Conservation (phyloP, 2,329 filamentous ascomycete genomes). For the Penicillium sp. region DNA sequence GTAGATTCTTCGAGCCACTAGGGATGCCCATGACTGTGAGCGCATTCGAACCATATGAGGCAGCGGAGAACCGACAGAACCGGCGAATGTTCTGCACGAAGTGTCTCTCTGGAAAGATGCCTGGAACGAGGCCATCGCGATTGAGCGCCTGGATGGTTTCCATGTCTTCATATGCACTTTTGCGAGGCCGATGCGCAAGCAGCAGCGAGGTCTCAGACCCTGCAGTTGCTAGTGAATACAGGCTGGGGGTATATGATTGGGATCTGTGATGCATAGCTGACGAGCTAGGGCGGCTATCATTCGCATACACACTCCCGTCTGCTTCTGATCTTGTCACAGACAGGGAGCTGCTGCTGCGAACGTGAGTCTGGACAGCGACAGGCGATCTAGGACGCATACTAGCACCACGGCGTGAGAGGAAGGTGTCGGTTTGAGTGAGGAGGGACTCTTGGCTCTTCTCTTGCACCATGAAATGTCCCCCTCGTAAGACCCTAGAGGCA, state of each 20-base stretch:
- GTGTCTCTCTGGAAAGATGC: constrained; percentile 47
- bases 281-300: constrained; percentile 31
- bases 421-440: constrained; percentile 44
- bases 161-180: constrained; percentile 47
- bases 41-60: constrained; percentile 48
- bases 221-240: constrained; percentile 47
- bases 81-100: constrained; percentile 47
- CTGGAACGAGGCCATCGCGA: constrained; percentile 45
- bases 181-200: constrained; percentile 41
- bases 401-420: constrained; percentile 39
- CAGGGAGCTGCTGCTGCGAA: constrained; percentile 45
- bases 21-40: constrained; percentile 48
- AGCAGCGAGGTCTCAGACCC: constrained; percentile 47
- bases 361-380: constrained; percentile 38
- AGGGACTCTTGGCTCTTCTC: constrained; percentile 42
- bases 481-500: constrained; percentile 18
- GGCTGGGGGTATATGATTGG: constrained; percentile 43
- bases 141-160: constrained; percentile 45
- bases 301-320: constrained; percentile 35
- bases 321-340: constrained; percentile 44
- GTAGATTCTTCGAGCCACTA: constrained; percentile 30
- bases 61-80: constrained; percentile 48
- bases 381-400: constrained; percentile 41
- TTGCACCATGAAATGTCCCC: constrained; percentile 36
- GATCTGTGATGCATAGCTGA: constrained; percentile 33